These are phyloP conservation scores for Sesbania bispinosa DNA, from an alignment of 306 rosid genomes.

Conservation along the genomic window DNA sequence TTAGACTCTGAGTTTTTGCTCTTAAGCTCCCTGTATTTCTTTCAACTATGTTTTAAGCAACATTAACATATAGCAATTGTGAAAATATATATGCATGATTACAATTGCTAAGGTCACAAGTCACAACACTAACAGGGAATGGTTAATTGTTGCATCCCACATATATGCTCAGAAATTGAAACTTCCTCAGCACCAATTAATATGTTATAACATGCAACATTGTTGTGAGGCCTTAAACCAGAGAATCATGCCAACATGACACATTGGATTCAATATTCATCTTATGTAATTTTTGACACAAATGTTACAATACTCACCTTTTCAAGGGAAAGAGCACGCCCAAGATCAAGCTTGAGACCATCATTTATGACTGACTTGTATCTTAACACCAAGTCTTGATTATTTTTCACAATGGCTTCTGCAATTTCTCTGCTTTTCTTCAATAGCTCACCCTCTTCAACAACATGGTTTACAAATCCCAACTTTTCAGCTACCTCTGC, in stretches of 20 bases:
- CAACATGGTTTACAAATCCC: conserved; percentile 88
- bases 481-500: conserved; percentile 74
- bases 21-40: not conserved
- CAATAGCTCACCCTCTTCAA: conserved; percentile 67
- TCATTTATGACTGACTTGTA: conserved; percentile 84
- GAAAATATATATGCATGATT: not conserved
- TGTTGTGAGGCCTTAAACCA: not conserved
- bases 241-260: not conserved
- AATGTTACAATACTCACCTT: conserved; percentile 43
- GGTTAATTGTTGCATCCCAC: not conserved
- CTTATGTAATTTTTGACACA: not conserved
- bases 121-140: not conserved
- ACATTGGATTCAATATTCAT: not conserved
- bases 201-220: not conserved
- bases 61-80: not conserved
- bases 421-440: conserved; percentile 74
- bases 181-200: not conserved
- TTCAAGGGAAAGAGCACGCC: conserved; percentile 70
- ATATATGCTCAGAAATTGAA: not conserved
- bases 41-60: not conserved
- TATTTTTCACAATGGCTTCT: conserved; percentile 58
- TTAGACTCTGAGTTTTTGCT: not conserved
- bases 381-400: conserved; percentile 74
- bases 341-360: conserved; percentile 76
- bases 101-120: not conserved